Evolutionary conservation across 169 alveolate genomes (phyloP).

Genomic region (Plasmodium gaboni): DNA sequence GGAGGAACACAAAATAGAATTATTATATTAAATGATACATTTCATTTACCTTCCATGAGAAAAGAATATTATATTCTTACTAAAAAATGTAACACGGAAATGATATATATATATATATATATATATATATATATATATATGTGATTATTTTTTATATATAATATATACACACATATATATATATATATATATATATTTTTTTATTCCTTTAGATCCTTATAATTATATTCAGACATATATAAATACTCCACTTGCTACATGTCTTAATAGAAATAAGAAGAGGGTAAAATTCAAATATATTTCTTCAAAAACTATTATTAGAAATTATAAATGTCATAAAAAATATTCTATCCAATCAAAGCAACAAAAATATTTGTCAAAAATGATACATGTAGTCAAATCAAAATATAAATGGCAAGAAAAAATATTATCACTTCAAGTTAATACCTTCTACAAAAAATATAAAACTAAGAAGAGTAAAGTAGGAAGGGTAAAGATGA

Average conservation of each 20-base stretch:
- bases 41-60: slow-evolving; percentile 74
- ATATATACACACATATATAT: not conserved
- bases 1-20: not conserved
- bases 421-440: slow-evolving; percentile 27
- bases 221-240: slow-evolving; percentile 35
- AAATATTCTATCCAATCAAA: slow-evolving; percentile 45
- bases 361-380: not conserved
- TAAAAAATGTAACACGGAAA: slow-evolving; percentile 29
- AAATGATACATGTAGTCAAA: slow-evolving; percentile 23
- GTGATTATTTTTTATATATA: not conserved
- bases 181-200: not conserved
- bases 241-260: slow-evolving; percentile 23
- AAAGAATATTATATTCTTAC: slow-evolving; percentile 35
- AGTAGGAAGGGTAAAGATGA: no score
- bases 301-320: slow-evolving; percentile 44
- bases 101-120: not conserved
- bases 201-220: slow-evolving; percentile 16
- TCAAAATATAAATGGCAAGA: slow-evolving; percentile 47
- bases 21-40: slow-evolving; percentile 59
- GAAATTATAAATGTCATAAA: slow-evolving; percentile 33
- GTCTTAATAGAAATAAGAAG: slow-evolving; percentile 29
- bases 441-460: slow-evolving; percentile 17
- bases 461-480: no score
- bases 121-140: not conserved
- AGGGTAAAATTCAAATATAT: slow-evolving; percentile 52